Evolutionary conservation across 2,329 filamentous ascomycete genomes (phyloP).

Genomic region (Ilyonectria sp.): DNA sequence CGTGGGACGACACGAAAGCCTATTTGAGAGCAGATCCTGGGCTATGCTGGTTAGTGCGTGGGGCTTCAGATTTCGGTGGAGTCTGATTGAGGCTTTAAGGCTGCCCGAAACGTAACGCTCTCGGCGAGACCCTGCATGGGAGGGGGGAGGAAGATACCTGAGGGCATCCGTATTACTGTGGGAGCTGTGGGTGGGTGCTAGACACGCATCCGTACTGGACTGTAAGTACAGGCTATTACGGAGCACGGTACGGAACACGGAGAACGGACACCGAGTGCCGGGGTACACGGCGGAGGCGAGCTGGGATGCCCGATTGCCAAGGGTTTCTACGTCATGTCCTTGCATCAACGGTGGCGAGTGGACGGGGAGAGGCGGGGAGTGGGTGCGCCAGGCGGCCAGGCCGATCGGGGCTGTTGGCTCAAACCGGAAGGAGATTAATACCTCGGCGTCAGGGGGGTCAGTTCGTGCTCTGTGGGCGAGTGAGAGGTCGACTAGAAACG

Average conservation of each 20-base stretch:
- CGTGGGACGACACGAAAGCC: conserved; percentile 29
- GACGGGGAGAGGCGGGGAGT: conserved; percentile 19
- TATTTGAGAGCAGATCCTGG: conserved; percentile 26
- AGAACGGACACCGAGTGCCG: too few species aligned
- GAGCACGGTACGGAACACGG: too few species aligned
- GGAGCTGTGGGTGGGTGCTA: background rate
- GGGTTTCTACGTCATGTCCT: conserved; percentile 27
- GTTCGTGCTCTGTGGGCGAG: too few species aligned
- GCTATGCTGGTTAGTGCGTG: conserved; percentile 31
- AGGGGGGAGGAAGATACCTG: background rate
- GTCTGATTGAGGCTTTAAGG: conserved; percentile 27
- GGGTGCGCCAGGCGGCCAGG: conserved; percentile 36
- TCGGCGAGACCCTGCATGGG: conserved; percentile 16
- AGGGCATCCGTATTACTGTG: background rate
- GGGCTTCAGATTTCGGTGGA: conserved; percentile 23
- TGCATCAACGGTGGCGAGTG: conserved; percentile 8
- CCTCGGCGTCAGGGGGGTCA: background rate
- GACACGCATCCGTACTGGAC: too few species aligned
- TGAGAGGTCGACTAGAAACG: background rate
- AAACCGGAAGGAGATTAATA: conserved; percentile 40
- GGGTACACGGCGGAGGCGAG: too few species aligned
- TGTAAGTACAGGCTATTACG: too few species aligned
- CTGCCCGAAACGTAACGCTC: conserved; percentile 23
- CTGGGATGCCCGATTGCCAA: too few species aligned
- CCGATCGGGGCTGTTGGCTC: conserved; percentile 44